Percentiles rank a stretch among this genome's conserved stretches.
Conservation (phyloP, 306 rosid species). For the Prunus davidiana region DNA sequence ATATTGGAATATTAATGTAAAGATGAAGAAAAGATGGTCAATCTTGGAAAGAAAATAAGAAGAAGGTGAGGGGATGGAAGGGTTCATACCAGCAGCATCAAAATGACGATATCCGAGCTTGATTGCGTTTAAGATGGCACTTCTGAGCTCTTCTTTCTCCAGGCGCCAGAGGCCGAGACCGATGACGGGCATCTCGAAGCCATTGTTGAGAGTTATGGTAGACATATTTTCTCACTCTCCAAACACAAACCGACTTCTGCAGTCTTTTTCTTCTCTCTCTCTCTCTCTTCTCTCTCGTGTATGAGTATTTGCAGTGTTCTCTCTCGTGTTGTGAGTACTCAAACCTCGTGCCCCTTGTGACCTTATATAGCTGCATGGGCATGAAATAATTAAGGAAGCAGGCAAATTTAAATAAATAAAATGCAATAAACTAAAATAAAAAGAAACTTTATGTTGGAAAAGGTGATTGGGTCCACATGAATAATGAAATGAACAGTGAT, state of each 20-base stretch:
- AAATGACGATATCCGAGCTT: constrained; percentile 72
- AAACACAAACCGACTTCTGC: background rate
- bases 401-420: background rate
- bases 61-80: too few relatives aligned
- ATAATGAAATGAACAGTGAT: background rate
- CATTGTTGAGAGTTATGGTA: constrained; percentile 49
- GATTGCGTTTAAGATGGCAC: constrained; percentile 52
- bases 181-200: constrained; percentile 54
- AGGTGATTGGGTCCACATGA: background rate
- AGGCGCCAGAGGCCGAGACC: constrained; percentile 75
- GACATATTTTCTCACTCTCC: constrained; percentile 14
- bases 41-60: background rate
- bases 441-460: background rate
- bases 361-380: constrained; percentile 6
- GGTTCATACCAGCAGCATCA: constrained; percentile 61
- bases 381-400: background rate
- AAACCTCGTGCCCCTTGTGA: background rate
- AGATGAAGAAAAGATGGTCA: background rate
- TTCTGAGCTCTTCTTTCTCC: constrained; percentile 43
- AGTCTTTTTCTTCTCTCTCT: too few relatives aligned
- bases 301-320: background rate
- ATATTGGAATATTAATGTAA: background rate
- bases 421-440: background rate
- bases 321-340: background rate
- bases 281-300: background rate